Percentiles rank a stretch among this genome's conserved stretches.
Conservation (phyloP, 352 stramenopile genomes). For the Phytophthora foliorum region DNA sequence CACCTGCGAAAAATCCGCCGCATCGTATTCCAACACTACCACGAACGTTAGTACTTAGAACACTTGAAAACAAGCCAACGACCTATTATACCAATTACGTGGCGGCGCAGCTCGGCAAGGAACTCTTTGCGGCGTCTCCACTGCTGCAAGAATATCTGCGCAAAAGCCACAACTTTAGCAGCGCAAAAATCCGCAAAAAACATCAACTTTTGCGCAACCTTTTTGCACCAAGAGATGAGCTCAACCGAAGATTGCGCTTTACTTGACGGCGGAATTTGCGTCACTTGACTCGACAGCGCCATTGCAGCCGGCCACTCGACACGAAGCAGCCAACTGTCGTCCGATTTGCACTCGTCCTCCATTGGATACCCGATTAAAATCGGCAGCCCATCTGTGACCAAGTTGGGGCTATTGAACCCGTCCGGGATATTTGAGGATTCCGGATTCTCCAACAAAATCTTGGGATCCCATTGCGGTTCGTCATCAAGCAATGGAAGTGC, state of each 20-base stretch:
- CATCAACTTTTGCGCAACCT: neutral
- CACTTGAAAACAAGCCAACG: too few relatives aligned
- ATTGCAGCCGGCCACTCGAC: slow-evolving; percentile 48
- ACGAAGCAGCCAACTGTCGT: slow-evolving; percentile 27
- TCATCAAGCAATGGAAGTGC: slow-evolving; percentile 45
- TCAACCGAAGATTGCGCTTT: slow-evolving; percentile 9
- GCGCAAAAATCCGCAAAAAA: neutral
- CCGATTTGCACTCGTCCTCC: slow-evolving; percentile 6
- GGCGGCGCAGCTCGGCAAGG: slow-evolving; percentile 39
- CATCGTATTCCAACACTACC: slow-evolving; percentile 61
- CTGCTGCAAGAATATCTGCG: slow-evolving; percentile 52
- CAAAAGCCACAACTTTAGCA: neutral
- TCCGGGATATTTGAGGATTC: slow-evolving; percentile 36
- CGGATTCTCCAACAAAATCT: slow-evolving; percentile 15
- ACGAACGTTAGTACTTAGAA: slow-evolving; percentile 15
- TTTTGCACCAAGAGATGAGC: neutral
- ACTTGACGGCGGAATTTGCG: slow-evolving; percentile 35
- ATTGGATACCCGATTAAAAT: slow-evolving; percentile 42
- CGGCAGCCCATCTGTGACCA: slow-evolving; percentile 26
- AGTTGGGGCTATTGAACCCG: slow-evolving; percentile 42
- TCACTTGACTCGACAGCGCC: slow-evolving; percentile 52
- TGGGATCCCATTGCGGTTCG: slow-evolving; percentile 31
- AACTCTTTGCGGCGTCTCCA: slow-evolving; percentile 54
- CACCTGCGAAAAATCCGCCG: slow-evolving; percentile 55
- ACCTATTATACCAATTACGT: slow-evolving; percentile 56